phyloP scores from a whole-genome alignment of 257 asterid species.

The Nicotiana otophora region DNA sequence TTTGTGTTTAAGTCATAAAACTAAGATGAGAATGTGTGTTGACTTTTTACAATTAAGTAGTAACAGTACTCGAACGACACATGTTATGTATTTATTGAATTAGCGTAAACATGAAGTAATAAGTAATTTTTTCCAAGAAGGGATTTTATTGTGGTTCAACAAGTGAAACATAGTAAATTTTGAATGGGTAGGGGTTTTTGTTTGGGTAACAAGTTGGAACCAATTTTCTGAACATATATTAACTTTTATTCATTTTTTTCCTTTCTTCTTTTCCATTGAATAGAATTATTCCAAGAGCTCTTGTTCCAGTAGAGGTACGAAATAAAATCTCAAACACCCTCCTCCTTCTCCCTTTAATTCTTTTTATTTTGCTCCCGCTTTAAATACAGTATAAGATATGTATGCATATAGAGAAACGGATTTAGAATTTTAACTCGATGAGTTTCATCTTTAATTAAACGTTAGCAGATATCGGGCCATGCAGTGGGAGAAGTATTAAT shows the following conservation, averaged over 20 bases:
- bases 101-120: no score
- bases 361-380: neutral
- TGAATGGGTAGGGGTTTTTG: neutral
- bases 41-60: no score
- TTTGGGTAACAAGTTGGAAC: neutral
- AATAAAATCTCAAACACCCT: neutral
- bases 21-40: no score
- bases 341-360: neutral
- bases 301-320: conserved; percentile 53
- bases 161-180: neutral
- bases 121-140: no score
- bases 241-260: neutral
- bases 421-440: neutral
- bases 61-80: no score
- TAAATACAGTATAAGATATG: no score
- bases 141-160: no score
- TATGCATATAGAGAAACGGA: no score
- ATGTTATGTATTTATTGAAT: no score
- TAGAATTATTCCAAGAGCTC: conserved; percentile 62
- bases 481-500: conserved; percentile 55
- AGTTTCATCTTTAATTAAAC: neutral
- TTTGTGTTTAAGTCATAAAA: no score
- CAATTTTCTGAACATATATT: neutral
- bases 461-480: conserved; percentile 47
- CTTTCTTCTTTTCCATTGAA: neutral